Base-by-base conservation (phyloP, 805 yeast genomes). In the Middelhovenomyces tepae region DNA sequence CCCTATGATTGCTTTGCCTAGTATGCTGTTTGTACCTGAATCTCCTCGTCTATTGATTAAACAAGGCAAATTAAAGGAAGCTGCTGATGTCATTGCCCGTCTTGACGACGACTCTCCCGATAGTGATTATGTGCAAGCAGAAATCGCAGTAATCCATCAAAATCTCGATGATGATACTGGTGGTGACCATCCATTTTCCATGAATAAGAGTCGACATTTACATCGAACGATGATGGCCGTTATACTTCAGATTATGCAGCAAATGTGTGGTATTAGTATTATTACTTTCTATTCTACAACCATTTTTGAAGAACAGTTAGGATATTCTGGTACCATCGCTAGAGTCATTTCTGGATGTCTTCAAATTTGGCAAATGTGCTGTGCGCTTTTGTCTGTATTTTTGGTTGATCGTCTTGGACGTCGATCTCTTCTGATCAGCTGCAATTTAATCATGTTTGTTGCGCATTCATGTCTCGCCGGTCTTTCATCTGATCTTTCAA, bases 351-450 rank as follows among this genome's bases (percentile, higher is more conserved):
- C 44, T 5, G 41, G 35, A 4, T 35, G 38, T 16, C 22, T 37
- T 4, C 40, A 40, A 27, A 27, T 37, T n/a, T 39, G 34, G 31
- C 42, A 37, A 15, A 34, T 36, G n/a, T 9, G 30, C 10, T 10
- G 7, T n/a, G 14, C 18, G 20, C 20, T 28, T 6, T 19, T 28
- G 27, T n/a, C n/a, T n/a, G 73, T 78, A 6, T 44, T 45, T 9
- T 28, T 67, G 2, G 55, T 67, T 7, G 86, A 77, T 38, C 54
- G 40, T 17, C 43, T 62, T 18, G 89, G 91, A 5, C 69, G 89
- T 48, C 64, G 71, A 36, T 59, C 61, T 14, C 51, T 71, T 26
- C 35, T 35, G 25, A 26, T 35, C 13, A 21, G 20, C n/a, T 22
- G 35, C 15, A 31, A 26, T 11, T 27, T 35, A 15, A 33, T 34